A percentile compares a stretch with the other conserved stretches of the same genome.
Evolutionary conservation across 257 asterid genomes (phyloP).

Genomic region (Solanum habrochaites): DNA sequence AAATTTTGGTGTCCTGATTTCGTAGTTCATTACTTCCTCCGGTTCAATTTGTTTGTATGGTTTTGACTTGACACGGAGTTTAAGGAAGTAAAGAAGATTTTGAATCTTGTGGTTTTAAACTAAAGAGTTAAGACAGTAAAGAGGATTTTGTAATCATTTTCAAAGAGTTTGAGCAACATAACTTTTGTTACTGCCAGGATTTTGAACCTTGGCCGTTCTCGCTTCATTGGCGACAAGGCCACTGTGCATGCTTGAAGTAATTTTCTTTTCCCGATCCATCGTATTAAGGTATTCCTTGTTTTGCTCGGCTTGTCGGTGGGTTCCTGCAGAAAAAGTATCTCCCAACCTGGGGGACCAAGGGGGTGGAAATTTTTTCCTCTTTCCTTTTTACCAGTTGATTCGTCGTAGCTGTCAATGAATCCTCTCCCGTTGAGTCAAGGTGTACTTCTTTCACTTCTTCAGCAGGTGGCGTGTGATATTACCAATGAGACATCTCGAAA

Average conservation of each 20-base stretch:
- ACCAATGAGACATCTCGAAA: constrained; percentile 58
- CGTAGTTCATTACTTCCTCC: neutral
- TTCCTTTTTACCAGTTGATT: constrained; percentile 47
- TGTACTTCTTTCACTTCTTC: constrained; percentile 85
- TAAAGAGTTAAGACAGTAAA: neutral
- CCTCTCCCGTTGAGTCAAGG: constrained; percentile 95
- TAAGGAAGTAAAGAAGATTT: neutral
- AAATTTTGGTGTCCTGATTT: neutral
- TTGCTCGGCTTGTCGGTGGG: no score
- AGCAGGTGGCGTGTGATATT: constrained; percentile 80
- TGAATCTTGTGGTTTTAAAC: neutral
- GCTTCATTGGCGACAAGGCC: neutral
- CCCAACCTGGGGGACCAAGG: no score
- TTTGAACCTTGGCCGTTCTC: neutral
- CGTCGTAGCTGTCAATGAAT: constrained; percentile 44
- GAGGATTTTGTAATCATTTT: neutral
- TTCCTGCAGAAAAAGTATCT: no score
- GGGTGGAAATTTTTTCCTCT: no score
- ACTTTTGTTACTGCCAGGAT: neutral
- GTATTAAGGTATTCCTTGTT: neutral
- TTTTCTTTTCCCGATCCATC: neutral
- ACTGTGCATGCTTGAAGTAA: neutral
- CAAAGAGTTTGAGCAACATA: neutral
- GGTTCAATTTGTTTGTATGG: neutral
- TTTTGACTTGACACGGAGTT: neutral